Percentiles rank a stretch among this genome's conserved stretches.
Evolutionary conservation across 2,329 filamentous ascomycete species (phyloP).

Genomic region (Fusarium clavum): DNA sequence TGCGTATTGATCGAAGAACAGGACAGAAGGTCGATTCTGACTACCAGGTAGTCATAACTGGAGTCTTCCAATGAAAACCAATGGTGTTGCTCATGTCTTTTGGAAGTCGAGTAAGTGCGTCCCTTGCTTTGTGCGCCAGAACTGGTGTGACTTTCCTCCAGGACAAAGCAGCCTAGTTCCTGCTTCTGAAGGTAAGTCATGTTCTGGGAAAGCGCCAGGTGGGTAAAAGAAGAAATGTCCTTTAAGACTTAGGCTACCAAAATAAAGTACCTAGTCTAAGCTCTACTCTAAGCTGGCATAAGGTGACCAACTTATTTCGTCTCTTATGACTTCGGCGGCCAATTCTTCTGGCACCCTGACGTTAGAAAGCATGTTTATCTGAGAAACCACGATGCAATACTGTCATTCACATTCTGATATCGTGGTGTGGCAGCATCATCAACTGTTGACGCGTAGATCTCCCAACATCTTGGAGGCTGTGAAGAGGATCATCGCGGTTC

Average conservation of each 20-base stretch:
- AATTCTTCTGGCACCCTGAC: no score
- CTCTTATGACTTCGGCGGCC: no score
- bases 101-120: neutral
- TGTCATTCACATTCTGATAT: neutral
- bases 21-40: neutral
- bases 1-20: neutral
- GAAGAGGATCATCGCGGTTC: neutral
- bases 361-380: neutral
- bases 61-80: neutral
- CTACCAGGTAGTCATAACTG: neutral
- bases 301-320: no score
- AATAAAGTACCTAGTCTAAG: no score
- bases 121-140: neutral
- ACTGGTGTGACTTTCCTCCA: neutral
- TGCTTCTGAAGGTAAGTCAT: neutral
- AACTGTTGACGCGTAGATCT: slow-evolving; percentile 24
- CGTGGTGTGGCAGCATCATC: neutral
- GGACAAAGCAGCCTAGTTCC: neutral
- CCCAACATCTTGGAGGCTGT: neutral
- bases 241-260: no score
- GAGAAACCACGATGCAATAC: neutral
- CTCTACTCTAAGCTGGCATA: no score
- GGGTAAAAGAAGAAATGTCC: no score
- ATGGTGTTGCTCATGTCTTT: neutral
- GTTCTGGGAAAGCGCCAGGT: neutral